A percentile compares a stretch with the other conserved stretches of the same genome.
These are phyloP conservation scores for Trypanosoma platydactyli DNA, from an alignment of 208 protist genomes.

Conservation along the genomic window DNA sequence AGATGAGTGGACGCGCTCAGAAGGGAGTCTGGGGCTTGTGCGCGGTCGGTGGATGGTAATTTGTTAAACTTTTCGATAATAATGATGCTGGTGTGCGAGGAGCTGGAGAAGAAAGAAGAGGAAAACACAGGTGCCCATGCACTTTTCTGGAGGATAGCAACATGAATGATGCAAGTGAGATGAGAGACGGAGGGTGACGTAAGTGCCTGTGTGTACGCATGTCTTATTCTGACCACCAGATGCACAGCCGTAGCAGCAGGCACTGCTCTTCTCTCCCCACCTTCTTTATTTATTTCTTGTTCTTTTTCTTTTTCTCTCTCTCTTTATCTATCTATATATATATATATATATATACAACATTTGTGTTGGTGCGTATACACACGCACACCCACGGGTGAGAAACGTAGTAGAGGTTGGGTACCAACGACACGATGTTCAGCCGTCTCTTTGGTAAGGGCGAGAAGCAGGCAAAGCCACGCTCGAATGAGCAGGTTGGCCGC, in stretches of 20 bases:
- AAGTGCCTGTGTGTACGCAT: too few relatives aligned
- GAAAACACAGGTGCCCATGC: too few relatives aligned
- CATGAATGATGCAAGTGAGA: too few relatives aligned
- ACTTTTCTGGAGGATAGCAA: too few relatives aligned
- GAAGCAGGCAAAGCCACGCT: slow-evolving; percentile 54
- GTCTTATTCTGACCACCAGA: too few relatives aligned
- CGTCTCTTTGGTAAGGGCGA: slow-evolving; percentile 66
- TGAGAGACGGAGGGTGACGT: too few relatives aligned
- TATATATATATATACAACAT: slow-evolving; percentile 9
- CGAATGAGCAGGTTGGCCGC: slow-evolving; percentile 14
- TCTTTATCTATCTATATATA: slow-evolving; percentile 1
- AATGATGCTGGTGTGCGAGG: background rate
- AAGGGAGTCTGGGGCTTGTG: background rate
- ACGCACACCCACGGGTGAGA: slow-evolving; percentile 1
- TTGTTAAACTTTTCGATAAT: background rate
- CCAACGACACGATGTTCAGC: slow-evolving; percentile 56
- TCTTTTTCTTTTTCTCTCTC: slow-evolving; percentile 19
- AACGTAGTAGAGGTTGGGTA: slow-evolving; percentile 9
- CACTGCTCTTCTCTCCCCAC: too few relatives aligned
- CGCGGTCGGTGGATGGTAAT: background rate
- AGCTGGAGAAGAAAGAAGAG: background rate
- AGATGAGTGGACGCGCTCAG: background rate
- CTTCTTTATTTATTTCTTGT: slow-evolving; percentile 4
- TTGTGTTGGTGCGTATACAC: too few relatives aligned
- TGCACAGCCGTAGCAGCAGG: too few relatives aligned